Evolutionary conservation across 2,329 filamentous ascomycete genomes (phyloP), one percentile per base, ranked within the genome.

Genomic region (Fusarium chlamydosporum): DNA sequence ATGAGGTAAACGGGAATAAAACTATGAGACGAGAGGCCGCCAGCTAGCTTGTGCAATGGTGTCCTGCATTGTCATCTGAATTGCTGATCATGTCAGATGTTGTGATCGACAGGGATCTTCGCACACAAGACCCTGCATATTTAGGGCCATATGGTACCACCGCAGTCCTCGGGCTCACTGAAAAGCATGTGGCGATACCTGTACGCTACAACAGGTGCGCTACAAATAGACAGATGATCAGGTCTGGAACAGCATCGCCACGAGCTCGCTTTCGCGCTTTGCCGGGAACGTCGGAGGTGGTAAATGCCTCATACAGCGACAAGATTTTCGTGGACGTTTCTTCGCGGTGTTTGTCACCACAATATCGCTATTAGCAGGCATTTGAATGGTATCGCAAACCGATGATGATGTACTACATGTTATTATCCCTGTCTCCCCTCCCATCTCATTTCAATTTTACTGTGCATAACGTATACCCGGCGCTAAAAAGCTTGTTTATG

Each of bases 401-500:
- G n/a, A 18, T 37, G 7, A 37, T 18, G 31, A 26, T n/a, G 20
- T 10, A 15, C n/a, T 23, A 23, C 23, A 23, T 23, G 23, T 4
- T 6, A 10, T 2, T 16, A 31, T 33, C 18, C 35, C 18, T 31
- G 43, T 13, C 12, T 12, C 15, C 6, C 26, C 18, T n/a, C 26
- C 27, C 6, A n/a, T 13, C n/a, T 4, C 2, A 4, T 37, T 7
- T 10, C 23, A n/a, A 16, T 18, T 18, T 37, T 29, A 20, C 34
- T 43, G n/a, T 40, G 9, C 41, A 15, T n/a, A 42, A 45, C 23
- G 31, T 7, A 41, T 13, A 27, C 18, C 20, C 18, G 37, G 3
- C 64, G 58, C 64, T 68, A 67, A 68, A 67, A 67, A 67, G 64
- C 64, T 67, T 67, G 60, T 67, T 46, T 68, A 1, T 1, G 18